These are phyloP conservation scores for Whalleya microplaca DNA, from an alignment of 2,329 filamentous ascomycete genomes.

Conservation along the genomic window DNA sequence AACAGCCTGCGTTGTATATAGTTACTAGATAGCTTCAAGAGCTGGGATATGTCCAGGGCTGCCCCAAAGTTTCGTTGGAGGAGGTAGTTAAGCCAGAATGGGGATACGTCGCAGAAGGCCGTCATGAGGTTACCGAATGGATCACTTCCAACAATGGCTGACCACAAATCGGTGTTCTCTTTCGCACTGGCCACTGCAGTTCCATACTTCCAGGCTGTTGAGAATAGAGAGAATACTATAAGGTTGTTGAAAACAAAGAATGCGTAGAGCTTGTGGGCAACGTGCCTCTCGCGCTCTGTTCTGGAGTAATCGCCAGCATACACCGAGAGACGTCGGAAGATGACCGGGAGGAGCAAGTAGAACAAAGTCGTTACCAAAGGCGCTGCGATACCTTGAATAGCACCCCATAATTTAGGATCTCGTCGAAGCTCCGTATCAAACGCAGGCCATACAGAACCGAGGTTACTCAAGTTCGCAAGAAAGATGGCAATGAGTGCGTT, in stretches of 20 bases:
- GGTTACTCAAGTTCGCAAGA: constrained; percentile 78
- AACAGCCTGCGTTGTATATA: too few species aligned
- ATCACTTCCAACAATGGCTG: constrained; percentile 66
- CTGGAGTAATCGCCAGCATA: constrained; percentile 86
- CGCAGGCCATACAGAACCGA: constrained; percentile 75
- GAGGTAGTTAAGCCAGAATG: constrained; percentile 29
- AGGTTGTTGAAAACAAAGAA: constrained; percentile 98
- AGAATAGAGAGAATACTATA: constrained; percentile 85
- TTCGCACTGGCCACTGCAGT: constrained; percentile 65
- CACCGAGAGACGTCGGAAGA: constrained; percentile 85
- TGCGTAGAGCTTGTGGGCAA: constrained; percentile 82
- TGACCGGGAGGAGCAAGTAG: constrained; percentile 82
- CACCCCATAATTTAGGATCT: constrained; percentile 72
- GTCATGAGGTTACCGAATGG: constrained; percentile 42
- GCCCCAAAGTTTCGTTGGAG: constrained; percentile 89
- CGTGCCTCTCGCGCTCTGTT: constrained; percentile 85
- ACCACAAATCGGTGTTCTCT: constrained; percentile 65
- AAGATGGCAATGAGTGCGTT: constrained; percentile 94
- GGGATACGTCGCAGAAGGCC: constrained; percentile 28
- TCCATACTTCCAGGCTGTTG: constrained; percentile 59
- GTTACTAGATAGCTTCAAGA: too few species aligned
- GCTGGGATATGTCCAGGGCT: constrained; percentile 83
- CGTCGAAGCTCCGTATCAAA: constrained; percentile 67
- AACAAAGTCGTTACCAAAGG: constrained; percentile 84
- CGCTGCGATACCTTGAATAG: constrained; percentile 87